Base-by-base conservation (phyloP, 352 stramenopile species). In the Elongisporangium prolatum region DNA sequence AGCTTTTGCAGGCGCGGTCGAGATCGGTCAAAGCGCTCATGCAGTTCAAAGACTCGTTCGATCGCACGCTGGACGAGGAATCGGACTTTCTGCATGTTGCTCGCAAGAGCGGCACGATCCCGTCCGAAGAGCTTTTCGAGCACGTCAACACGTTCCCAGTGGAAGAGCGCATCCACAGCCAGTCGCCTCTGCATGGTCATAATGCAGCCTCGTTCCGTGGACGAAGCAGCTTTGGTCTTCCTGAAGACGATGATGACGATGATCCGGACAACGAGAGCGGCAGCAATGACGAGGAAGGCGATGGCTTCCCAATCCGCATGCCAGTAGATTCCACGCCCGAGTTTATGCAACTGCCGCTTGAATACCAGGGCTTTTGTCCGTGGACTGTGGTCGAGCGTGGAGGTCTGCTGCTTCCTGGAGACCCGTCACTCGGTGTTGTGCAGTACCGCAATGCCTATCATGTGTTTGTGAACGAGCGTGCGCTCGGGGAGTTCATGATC, bases 331-430 rank as follows among this genome's bases (percentile, higher is more conserved):
- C 83, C 48, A 97, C 89, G 21, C 90, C 92, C 1, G 93, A 98
- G 62, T 98, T 98, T 62, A 96, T 98, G 83, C 85, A 97, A 60
- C 73, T 98, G 14, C 91, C 92, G 20, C 80, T 98, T 9, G 90
- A 97, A 61, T 97, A 97, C 63, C 91, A 98, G 56, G 93, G 92
- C 14, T 98, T 97, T 56, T 98, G 93, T 68, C 86, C 88, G 0
- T 97, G 90, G 88, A 97, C 89, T 14, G 84, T 97, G 17, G 85
- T 95, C 28, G 80, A 94, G 25, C 79, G 89, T 21, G 77, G 86
- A 53, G 93, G 93, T 0, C 60, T 98, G n/a, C 62, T 98, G 22
- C 71, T 98, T 1, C 89, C 93, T 21, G 93, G 93, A 18, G 91
- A 97, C 65, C 89, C 92, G 51, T 92, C 83, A 18, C 78, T 98